Conservation (phyloP, 495 filamentous ascomycete species). For the Daldinia caldariorum region DNA sequence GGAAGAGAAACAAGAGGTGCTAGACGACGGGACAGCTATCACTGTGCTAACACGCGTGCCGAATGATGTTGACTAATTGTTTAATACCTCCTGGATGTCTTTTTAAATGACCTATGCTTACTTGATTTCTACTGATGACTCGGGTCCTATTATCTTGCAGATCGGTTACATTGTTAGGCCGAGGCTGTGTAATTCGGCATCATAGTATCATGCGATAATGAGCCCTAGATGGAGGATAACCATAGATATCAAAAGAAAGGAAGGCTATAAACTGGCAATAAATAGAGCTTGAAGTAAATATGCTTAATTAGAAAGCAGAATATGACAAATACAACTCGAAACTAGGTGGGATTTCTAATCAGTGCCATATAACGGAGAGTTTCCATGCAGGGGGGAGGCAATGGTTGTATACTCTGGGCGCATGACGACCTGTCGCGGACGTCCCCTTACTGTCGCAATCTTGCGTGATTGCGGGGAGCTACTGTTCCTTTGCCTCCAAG, state of each 20-base stretch:
- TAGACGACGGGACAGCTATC: slow-evolving; percentile 69
- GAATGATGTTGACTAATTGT: slow-evolving; percentile 25
- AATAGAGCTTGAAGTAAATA: background rate
- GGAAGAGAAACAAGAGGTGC: slow-evolving; percentile 65
- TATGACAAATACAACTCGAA: slow-evolving; percentile 38
- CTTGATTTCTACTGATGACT: background rate
- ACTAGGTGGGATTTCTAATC: slow-evolving; percentile 37
- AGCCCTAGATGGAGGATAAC: background rate
- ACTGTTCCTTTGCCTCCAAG: slow-evolving; percentile 15
- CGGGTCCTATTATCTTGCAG: background rate
- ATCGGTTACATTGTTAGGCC: slow-evolving; percentile 8
- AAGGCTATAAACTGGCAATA: background rate
- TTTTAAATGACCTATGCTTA: background rate
- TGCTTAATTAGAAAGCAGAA: background rate
- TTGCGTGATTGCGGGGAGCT: slow-evolving; percentile 42
- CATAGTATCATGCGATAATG: slow-evolving; percentile 3
- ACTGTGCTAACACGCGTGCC: slow-evolving; percentile 63
- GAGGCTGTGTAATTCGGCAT: slow-evolving; percentile 15
- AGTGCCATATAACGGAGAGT: slow-evolving; percentile 6
- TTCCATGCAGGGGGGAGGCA: slow-evolving; percentile 23
- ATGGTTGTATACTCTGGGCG: slow-evolving; percentile 24
- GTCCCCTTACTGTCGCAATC: slow-evolving; percentile 26
- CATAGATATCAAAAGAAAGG: background rate
- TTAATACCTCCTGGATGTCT: background rate
- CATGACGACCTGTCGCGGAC: slow-evolving; percentile 29